These are phyloP conservation scores for Maudiozyma humilis DNA, from an alignment of 1,139 yeast species.

Conservation along the genomic window DNA sequence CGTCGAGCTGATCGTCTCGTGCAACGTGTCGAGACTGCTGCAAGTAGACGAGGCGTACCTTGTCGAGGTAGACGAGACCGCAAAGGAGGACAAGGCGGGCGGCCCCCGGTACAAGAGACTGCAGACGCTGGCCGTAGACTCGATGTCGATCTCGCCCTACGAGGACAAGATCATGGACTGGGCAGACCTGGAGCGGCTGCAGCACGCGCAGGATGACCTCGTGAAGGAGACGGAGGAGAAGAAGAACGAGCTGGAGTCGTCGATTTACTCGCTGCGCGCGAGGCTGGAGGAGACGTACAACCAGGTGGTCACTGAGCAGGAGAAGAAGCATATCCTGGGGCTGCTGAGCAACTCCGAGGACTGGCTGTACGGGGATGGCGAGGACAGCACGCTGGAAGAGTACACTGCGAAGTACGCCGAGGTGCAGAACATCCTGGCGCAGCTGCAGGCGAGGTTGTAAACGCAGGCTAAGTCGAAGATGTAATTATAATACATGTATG, in stretches of 20 bases:
- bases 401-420: constrained; percentile 1
- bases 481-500: neutral
- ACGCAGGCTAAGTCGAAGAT: no score
- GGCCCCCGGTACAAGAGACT: constrained; percentile 55
- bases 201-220: constrained; percentile 84
- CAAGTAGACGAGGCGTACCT: constrained; percentile 89
- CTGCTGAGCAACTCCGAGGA: constrained; percentile 83
- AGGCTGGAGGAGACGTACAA: constrained; percentile 87
- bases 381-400: constrained; percentile 48
- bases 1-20: constrained; percentile 47
- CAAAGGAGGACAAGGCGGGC: constrained; percentile 48
- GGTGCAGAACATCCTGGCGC: neutral
- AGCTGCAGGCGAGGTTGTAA: no score
- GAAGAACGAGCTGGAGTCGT: constrained; percentile 96
- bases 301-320: constrained; percentile 78
- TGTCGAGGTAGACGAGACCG: constrained; percentile 40
- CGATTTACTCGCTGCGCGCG: constrained; percentile 93
- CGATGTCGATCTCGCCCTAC: constrained; percentile 58
- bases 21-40: constrained; percentile 92
- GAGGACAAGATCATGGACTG: constrained; percentile 47
- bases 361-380: constrained; percentile 92
- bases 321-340: constrained; percentile 66
- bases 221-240: constrained; percentile 98
- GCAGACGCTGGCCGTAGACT: constrained; percentile 57
- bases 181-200: constrained; percentile 72